Conservation (phyloP, 2,329 filamentous ascomycete species). For the Allantophomopsis lycopodina region DNA sequence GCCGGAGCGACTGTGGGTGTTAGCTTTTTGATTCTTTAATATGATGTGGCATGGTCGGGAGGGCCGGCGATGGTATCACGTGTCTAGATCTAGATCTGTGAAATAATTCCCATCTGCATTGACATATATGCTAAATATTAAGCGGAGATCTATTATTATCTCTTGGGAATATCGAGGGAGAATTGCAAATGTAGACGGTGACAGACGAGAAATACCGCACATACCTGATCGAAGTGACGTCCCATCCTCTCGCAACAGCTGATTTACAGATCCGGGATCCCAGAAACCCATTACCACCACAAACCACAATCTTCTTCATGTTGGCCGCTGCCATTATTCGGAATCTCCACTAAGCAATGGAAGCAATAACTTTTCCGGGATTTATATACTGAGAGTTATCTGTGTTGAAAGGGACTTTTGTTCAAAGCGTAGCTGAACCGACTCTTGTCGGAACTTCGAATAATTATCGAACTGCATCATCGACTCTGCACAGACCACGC, state of each 20-base stretch:
- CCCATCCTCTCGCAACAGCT: conserved; percentile 74
- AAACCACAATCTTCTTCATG: conserved; percentile 73
- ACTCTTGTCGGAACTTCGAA: neutral
- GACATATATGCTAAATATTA: too few relatives aligned
- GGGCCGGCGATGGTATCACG: too few relatives aligned
- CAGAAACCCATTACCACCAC: conserved; percentile 86
- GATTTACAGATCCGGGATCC: conserved; percentile 84
- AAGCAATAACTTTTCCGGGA: too few relatives aligned
- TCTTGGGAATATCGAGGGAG: neutral
- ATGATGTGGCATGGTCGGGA: neutral
- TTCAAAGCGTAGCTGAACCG: neutral
- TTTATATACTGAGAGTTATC: neutral
- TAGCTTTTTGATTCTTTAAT: neutral
- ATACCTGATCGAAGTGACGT: conserved; percentile 85
- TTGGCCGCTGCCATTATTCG: conserved; percentile 4
- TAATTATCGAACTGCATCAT: conserved; percentile 2
- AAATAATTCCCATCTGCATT: too few relatives aligned
- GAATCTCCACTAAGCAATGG: conserved; percentile 1
- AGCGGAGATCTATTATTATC: too few relatives aligned
- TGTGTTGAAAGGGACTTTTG: neutral
- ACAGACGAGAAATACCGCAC: conserved; percentile 1
- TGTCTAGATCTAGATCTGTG: too few relatives aligned
- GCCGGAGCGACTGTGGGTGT: conserved; percentile 61
- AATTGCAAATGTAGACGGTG: neutral
- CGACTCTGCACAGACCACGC: conserved; percentile 2